These are phyloP conservation scores for Panicum virgatum DNA, from an alignment of 202 grass and related monocot genomes.

Conservation along the genomic window DNA sequence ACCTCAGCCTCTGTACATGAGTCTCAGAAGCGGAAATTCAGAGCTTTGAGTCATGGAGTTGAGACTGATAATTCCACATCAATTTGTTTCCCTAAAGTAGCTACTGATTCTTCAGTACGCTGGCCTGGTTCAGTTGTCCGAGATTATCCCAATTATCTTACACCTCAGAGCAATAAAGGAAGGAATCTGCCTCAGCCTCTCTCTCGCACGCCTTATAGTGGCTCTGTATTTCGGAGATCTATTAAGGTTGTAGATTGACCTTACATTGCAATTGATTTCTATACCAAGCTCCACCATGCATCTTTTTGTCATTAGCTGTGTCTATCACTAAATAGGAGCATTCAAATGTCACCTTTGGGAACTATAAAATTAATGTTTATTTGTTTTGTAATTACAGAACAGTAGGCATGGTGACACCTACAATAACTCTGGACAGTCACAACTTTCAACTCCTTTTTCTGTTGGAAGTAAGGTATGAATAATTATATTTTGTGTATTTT, in stretches of 20 bases:
- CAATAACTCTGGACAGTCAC: conserved; percentile 29
- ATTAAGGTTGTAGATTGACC: conserved; percentile 39
- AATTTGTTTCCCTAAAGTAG: conserved; percentile 24
- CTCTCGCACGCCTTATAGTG: conserved; percentile 43
- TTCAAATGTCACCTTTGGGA: neutral
- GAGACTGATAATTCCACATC: conserved; percentile 43
- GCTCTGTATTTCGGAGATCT: conserved; percentile 51
- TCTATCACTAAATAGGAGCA: neutral
- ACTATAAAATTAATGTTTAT: conserved; percentile 25
- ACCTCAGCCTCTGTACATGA: conserved; percentile 41
- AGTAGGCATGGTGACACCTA: conserved; percentile 21
- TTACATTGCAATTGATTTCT: conserved; percentile 32
- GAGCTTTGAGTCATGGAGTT: conserved; percentile 47
- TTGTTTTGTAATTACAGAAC: conserved; percentile 36
- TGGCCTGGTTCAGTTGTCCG: conserved; percentile 53
- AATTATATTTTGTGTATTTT: neutral
- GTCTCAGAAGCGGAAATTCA: conserved; percentile 46
- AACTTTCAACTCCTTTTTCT: conserved; percentile 41
- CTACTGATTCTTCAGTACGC: conserved; percentile 41
- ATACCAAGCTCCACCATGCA: conserved; percentile 11
- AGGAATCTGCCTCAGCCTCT: conserved; percentile 26
- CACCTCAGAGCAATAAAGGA: conserved; percentile 55
- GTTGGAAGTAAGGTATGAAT: conserved; percentile 59
- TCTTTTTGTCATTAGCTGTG: neutral
- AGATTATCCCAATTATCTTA: conserved; percentile 48